These are phyloP conservation scores for Fistulina hepatica DNA, from an alignment of 1,284 basidiomycete species.

Conservation along the genomic window DNA sequence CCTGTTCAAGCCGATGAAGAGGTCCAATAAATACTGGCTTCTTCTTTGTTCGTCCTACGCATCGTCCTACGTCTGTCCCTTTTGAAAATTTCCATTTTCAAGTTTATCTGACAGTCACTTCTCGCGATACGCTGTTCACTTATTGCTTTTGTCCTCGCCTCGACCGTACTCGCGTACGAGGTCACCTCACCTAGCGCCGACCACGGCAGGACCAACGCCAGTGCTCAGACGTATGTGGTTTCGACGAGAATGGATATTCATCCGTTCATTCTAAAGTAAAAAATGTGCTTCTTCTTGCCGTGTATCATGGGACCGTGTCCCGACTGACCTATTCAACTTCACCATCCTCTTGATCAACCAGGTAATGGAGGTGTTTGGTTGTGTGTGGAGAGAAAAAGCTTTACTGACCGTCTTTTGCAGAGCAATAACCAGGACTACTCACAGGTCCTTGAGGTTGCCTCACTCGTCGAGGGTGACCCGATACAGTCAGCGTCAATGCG, in stretches of 20 bases:
- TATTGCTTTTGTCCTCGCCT: slow-evolving; percentile 34
- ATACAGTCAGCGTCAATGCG: slow-evolving; percentile 31
- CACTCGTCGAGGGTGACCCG: slow-evolving; percentile 19
- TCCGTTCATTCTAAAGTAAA: not conserved
- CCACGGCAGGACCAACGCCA: slow-evolving; percentile 47
- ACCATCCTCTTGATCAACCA: slow-evolving; percentile 56
- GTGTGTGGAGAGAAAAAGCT: too few relatives aligned
- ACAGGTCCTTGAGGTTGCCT: slow-evolving; percentile 38
- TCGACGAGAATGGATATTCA: not conserved
- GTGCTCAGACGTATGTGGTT: slow-evolving; percentile 30
- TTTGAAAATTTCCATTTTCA: slow-evolving; percentile 10
- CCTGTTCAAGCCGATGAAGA: too few relatives aligned
- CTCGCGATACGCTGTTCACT: slow-evolving; percentile 34
- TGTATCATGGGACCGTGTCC: slow-evolving; percentile 52
- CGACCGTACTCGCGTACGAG: slow-evolving; percentile 47
- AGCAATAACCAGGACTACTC: slow-evolving; percentile 44
- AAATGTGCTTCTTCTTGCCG: too few relatives aligned
- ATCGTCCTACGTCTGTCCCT: slow-evolving; percentile 15
- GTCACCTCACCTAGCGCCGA: slow-evolving; percentile 42
- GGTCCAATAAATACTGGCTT: too few relatives aligned
- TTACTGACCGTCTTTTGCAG: too few relatives aligned
- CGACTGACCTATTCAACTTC: slow-evolving; percentile 57
- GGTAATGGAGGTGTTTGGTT: too few relatives aligned
- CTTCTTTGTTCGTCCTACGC: slow-evolving; percentile 3
- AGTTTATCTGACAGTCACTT: slow-evolving; percentile 12